Conservation (phyloP, 1,284 basidiomycete genomes). For the Ceratorhiza oryzae-sativae region DNA sequence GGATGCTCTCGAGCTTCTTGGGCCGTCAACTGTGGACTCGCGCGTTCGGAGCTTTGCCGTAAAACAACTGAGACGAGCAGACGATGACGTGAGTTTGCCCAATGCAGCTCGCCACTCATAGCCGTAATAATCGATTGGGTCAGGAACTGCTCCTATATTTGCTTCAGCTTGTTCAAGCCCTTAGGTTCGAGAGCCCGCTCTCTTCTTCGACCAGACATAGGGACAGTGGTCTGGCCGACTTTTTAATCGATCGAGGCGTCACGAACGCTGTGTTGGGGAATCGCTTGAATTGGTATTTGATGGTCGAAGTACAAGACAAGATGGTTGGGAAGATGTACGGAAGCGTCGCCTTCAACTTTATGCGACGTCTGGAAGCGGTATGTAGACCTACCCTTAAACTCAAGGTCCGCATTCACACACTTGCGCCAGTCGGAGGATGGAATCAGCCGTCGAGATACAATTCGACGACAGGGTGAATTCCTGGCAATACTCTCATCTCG, state of each 20-base stretch:
- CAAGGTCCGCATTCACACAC: constrained; percentile 23
- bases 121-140: background rate
- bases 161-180: constrained; percentile 94
- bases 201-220: constrained; percentile 62
- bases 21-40: constrained; percentile 89
- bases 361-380: constrained; percentile 86
- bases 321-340: constrained; percentile 91
- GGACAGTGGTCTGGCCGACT: constrained; percentile 87
- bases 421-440: constrained; percentile 70
- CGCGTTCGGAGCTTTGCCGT: constrained; percentile 95
- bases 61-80: constrained; percentile 85
- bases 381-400: constrained; percentile 43
- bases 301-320: constrained; percentile 89
- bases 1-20: constrained; percentile 93
- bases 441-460: constrained; percentile 76
- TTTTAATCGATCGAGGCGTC: constrained; percentile 86
- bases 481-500: constrained; percentile 83
- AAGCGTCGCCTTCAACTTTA: constrained; percentile 86
- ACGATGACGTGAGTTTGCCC: constrained; percentile 79
- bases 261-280: constrained; percentile 87
- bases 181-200: constrained; percentile 89
- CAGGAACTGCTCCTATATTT: constrained; percentile 94
- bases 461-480: constrained; percentile 85
- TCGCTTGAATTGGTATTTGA: constrained; percentile 95
- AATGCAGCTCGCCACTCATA: background rate